Base-by-base conservation (phyloP, 2,329 filamentous ascomycete genomes). In the Sclerotinia minor region DNA sequence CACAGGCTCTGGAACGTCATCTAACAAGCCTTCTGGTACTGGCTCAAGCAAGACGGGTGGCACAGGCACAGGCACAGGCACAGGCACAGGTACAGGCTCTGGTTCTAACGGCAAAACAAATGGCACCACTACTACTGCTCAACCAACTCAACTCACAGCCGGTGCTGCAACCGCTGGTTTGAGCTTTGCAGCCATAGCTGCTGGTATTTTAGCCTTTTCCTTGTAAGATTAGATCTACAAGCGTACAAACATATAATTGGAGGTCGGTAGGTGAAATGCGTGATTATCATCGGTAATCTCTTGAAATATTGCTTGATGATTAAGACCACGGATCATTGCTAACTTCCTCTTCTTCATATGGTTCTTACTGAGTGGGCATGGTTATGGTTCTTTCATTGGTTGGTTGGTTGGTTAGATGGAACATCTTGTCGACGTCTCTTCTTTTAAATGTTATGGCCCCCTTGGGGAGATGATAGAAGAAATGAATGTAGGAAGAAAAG, bases 171-270 rank as follows among this genome's bases (percentile, higher is more conserved):
- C 65, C 5, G 15, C 71, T 60, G 66, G 67, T 13, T 55, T 74
- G 38, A 70, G 71, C 53, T 66, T 75, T 29, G 68, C 67, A 21
- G 72, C 61, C 19, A 49, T 73, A 29, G 68, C 66, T 44, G 71
- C 64, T 64, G 72, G 72, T 64, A 19, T 71, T 26, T 60, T 68
- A 49, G 72, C 68, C 32, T 53, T 69, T 32, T 69, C 71, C 26
- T 71, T 75, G 61, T 74, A n/a, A n/a, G n/a, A n/a, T n/a, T n/a
- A 71, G 59, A 19, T 7, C 3, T 3, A 0, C 3, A 24, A 13
- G 26, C 5, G 11, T 11, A 47, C 19, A 8, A 47, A 24, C 26
- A 32, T 32, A 47, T n/a, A 35, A 11, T 24, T 17, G 11, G 26
- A 9, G 21, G 19, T 19, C 17, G 5, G 32, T 24, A 19, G 0